These are phyloP conservation scores for Sporothrix curviconia DNA, from an alignment of 2,329 filamentous ascomycete species.

Conservation along the genomic window DNA sequence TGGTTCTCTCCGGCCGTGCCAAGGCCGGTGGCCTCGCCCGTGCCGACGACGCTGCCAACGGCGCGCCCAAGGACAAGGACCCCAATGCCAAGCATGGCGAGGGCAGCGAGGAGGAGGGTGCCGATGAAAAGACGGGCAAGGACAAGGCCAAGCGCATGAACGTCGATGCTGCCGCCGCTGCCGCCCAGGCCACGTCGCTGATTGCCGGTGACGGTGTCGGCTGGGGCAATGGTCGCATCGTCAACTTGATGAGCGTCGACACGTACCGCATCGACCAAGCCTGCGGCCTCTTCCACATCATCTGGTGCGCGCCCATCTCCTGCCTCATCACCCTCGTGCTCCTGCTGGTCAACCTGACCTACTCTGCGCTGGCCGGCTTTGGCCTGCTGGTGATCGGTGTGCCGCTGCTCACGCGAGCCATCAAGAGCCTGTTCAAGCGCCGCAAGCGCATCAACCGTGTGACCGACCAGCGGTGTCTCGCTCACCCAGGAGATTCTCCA, in stretches of 20 bases:
- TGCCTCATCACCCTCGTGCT: conserved; percentile 73
- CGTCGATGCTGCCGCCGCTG: conserved; percentile 16
- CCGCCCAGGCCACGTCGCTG: conserved; percentile 29
- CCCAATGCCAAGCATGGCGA: not conserved
- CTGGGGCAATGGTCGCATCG: conserved; percentile 87
- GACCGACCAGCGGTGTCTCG: conserved; percentile 84
- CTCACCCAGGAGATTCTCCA: conserved; percentile 89
- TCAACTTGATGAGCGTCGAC: conserved; percentile 92
- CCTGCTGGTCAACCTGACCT: conserved; percentile 78
- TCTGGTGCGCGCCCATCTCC: conserved; percentile 79
- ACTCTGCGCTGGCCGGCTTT: conserved; percentile 85
- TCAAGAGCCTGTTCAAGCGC: conserved; percentile 68
- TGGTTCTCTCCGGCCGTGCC: conserved; percentile 80
- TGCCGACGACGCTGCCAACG: not conserved
- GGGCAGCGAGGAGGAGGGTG: conserved; percentile 25
- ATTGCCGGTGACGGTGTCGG: conserved; percentile 66
- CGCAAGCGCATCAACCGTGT: conserved; percentile 82
- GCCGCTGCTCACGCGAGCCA: conserved; percentile 69
- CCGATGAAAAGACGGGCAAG: conserved; percentile 37
- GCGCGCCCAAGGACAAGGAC: not conserved
- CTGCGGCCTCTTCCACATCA: conserved; percentile 80
- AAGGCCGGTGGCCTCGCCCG: conserved; percentile 63
- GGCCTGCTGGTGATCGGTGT: conserved; percentile 72
- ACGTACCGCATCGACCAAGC: conserved; percentile 89
- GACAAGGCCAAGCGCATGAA: conserved; percentile 27